These are phyloP conservation scores for Suillus subaureus DNA, from an alignment of 768 basidiomycete genomes.

Conservation along the genomic window DNA sequence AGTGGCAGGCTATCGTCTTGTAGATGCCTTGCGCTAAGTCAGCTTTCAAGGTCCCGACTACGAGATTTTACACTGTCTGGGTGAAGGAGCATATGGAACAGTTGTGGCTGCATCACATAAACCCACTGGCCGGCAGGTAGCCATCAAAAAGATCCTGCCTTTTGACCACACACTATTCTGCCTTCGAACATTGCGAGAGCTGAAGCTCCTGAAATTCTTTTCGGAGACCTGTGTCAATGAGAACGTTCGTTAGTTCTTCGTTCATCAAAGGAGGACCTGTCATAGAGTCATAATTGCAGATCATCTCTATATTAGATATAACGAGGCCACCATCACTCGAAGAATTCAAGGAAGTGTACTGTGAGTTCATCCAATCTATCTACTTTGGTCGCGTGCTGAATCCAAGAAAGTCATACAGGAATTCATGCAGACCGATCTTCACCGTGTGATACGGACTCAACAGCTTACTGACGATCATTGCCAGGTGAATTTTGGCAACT, in stretches of 20 bases:
- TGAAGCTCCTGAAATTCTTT: conserved; percentile 88
- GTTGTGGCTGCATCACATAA: conserved; percentile 88
- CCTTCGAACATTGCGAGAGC: conserved; percentile 84
- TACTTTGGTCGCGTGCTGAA: conserved; percentile 8
- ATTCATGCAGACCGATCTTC: conserved; percentile 89
- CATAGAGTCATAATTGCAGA: conserved; percentile 44
- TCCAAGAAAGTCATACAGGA: conserved; percentile 70
- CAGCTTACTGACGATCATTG: conserved; percentile 90
- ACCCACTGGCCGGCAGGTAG: conserved; percentile 80
- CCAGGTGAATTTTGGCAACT: conserved; percentile 48
- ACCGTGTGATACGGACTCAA: conserved; percentile 89
- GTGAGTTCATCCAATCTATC: conserved; percentile 38
- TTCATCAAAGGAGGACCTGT: conserved; percentile 7
- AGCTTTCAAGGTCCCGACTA: conserved; percentile 63
- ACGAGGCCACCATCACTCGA: conserved; percentile 77
- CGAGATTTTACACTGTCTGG: conserved; percentile 71
- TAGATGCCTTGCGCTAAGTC: conserved; percentile 11
- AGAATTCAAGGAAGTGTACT: conserved; percentile 87
- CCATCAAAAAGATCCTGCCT: conserved; percentile 94
- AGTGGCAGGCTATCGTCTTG: conserved; percentile 14
- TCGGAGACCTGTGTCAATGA: conserved; percentile 80
- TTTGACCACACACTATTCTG: conserved; percentile 95
- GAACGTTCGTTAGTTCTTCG: conserved; percentile 51
- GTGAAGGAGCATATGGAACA: conserved; percentile 89
- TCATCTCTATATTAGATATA: conserved; percentile 92